Conservation (phyloP, 139 green algal genomes). For the Choricystis sp. region DNA sequence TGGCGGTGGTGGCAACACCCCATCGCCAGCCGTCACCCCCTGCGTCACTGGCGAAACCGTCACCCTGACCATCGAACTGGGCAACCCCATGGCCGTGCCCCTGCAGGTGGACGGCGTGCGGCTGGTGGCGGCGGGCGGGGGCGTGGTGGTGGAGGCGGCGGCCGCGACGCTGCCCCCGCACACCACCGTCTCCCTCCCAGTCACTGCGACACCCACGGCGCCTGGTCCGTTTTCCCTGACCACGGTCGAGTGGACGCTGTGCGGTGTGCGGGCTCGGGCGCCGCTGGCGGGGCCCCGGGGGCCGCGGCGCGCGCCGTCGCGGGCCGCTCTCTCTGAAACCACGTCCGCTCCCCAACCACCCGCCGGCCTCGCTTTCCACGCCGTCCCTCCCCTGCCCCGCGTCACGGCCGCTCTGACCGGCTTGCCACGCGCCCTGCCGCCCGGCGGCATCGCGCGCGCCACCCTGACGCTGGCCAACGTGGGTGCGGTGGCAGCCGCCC, state of each 20-base stretch:
- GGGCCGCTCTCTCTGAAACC: not conserved
- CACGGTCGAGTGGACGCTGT: not conserved
- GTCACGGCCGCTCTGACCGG: not conserved
- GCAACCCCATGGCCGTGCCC: not conserved
- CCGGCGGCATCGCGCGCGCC: not conserved
- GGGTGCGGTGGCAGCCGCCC: too few relatives aligned
- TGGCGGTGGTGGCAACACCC: too few relatives aligned
- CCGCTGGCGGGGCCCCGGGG: not conserved
- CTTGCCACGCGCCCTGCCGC: not conserved
- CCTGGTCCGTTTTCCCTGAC: not conserved
- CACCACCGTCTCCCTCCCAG: not conserved
- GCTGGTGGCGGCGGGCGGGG: not conserved
- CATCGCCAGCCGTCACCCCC: not conserved
- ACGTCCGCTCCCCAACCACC: too few relatives aligned
- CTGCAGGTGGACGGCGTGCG: not conserved
- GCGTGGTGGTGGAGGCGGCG: not conserved
- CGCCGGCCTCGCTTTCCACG: not conserved
- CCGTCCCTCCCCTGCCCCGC: not conserved
- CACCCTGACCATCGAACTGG: not conserved
- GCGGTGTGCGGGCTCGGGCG: not conserved
- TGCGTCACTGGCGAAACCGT: not conserved
- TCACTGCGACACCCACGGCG: not conserved
- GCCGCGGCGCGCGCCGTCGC: too few relatives aligned
- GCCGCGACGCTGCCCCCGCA: not conserved
- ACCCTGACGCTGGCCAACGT: not conserved